Percentiles rank a stretch among this genome's conserved stretches.
phyloP scores from a whole-genome alignment of 148 eudicot genomes.

The Beta vulgaris region DNA sequence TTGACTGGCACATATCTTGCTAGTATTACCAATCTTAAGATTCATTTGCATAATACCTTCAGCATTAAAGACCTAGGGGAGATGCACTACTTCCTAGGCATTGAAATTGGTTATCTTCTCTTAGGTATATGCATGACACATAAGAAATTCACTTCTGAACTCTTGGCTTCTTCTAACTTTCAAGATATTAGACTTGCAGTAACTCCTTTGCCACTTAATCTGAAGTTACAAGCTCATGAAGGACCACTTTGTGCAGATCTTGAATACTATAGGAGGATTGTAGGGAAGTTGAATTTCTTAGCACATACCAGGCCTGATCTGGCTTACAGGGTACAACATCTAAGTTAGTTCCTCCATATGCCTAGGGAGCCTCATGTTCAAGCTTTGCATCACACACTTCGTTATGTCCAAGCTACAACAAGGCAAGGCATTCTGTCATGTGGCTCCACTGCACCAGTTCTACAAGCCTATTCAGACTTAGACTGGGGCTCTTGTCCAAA shows the following conservation, averaged over 20 bases:
- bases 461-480: neutral
- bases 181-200: neutral
- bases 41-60: neutral
- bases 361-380: too few relatives aligned
- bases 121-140: neutral
- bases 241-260: neutral
- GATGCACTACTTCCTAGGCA: neutral
- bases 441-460: too few relatives aligned
- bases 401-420: neutral
- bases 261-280: neutral
- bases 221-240: neutral
- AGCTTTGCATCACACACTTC: neutral
- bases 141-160: neutral
- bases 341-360: too few relatives aligned
- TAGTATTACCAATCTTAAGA: neutral
- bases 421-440: too few relatives aligned
- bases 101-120: neutral
- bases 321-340: too few relatives aligned
- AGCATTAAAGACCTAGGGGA: neutral
- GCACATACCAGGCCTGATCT: too few relatives aligned
- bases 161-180: too few relatives aligned
- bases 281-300: neutral
- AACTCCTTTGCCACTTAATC: neutral
- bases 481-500: neutral
- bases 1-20: neutral